These are phyloP conservation scores for Cladochytrium replicatum DNA, from an alignment of 192 early-diverging fungal species.

Conservation along the genomic window DNA sequence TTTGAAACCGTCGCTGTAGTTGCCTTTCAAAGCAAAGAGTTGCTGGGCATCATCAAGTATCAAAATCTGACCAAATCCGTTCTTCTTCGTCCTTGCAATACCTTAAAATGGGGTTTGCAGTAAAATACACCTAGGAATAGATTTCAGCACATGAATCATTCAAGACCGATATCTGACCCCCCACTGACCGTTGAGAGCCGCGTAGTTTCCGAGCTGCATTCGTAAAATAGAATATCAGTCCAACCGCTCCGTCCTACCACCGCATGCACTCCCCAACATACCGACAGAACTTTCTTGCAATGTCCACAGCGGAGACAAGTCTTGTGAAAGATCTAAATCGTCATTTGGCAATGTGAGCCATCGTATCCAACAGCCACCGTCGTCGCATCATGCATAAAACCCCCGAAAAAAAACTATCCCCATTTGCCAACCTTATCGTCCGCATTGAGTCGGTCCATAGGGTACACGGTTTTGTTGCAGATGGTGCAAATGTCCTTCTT, in stretches of 20 bases:
- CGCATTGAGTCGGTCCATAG: neutral
- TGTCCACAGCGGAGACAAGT: conserved; percentile 3
- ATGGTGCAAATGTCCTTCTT: conserved; percentile 1
- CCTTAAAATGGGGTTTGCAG: conserved; percentile 7
- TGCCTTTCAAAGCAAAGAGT: conserved; percentile 46
- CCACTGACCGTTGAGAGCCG: neutral
- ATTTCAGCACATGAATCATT: neutral
- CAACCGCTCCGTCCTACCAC: neutral
- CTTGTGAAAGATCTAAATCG: conserved; percentile 3
- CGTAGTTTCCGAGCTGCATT: conserved; percentile 2
- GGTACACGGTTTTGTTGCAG: conserved; percentile 2
- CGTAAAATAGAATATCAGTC: neutral
- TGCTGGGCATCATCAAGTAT: too few relatives aligned
- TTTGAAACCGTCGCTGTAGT: conserved; percentile 49
- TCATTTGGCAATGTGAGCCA: too few relatives aligned
- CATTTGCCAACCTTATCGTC: neutral
- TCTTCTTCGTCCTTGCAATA: too few relatives aligned
- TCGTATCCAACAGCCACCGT: neutral
- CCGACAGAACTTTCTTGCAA: conserved; percentile 1
- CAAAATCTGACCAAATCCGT: too few relatives aligned
- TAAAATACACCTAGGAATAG: neutral
- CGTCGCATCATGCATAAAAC: neutral
- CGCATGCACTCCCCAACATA: neutral
- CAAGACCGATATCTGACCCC: neutral
- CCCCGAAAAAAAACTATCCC: neutral